A percentile compares a stretch with the other conserved stretches of the same genome.
Conservation (phyloP, 2,329 filamentous ascomycete species). For the Periconia sp. region DNA sequence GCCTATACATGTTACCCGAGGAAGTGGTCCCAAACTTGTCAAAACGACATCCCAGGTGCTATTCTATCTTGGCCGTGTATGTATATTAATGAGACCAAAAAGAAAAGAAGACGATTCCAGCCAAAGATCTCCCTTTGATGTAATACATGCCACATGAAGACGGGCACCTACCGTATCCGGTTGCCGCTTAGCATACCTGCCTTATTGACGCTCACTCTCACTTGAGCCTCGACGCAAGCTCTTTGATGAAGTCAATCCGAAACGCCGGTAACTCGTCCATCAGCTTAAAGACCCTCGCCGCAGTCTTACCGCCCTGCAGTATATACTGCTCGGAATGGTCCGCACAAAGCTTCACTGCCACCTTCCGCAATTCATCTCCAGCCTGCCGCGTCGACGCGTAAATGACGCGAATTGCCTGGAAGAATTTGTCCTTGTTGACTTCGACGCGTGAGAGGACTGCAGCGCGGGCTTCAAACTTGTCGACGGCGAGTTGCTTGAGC, state of each 20-base stretch:
- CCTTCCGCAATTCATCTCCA: constrained; percentile 27
- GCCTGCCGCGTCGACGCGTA: constrained; percentile 29
- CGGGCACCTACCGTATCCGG: no score
- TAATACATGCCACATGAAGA: no score
- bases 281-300: constrained; percentile 31
- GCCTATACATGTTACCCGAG: no score
- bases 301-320: constrained; percentile 31
- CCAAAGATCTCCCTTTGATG: no score
- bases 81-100: no score
- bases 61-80: no score
- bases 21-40: no score
- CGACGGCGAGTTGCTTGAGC: constrained; percentile 27
- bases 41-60: no score
- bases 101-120: no score
- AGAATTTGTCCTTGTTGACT: constrained; percentile 31
- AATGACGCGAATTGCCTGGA: constrained; percentile 31
- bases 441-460: constrained; percentile 24
- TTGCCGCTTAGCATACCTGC: no score
- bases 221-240: constrained; percentile 34
- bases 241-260: constrained; percentile 35
- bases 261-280: constrained; percentile 41
- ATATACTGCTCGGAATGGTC: constrained; percentile 36
- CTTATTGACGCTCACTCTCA: no score
- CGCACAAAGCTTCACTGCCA: constrained; percentile 34
- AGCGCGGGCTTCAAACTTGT: constrained; percentile 35